Evolutionary conservation across 768 basidiomycete species (phyloP), one percentile per base, ranked within the genome.

Genomic region (Chalciporus chontae): DNA sequence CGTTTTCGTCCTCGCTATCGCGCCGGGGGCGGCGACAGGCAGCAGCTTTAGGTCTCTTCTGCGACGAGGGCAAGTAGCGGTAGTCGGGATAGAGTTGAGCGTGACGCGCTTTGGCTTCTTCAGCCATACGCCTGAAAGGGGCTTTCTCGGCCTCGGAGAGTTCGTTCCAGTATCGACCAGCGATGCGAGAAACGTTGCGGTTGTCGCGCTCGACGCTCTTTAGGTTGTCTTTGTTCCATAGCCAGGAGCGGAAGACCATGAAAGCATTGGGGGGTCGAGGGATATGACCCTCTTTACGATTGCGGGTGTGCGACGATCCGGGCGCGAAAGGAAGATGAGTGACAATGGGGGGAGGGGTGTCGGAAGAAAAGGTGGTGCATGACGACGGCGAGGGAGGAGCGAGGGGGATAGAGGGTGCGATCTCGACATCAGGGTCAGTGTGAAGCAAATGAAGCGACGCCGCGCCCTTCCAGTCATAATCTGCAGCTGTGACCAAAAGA

Each of bases 221-320:
- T 26, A 75, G 64, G 32, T 74, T 70, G 3, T 73, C 69, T 52
- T 77, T 76, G 45, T 72, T 68, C 70, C 87, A 77, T 39, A 85
- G 77, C 60, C 77, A 78, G 17, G 83, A 88, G 36, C 90, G 83
- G 64, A 80, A 92, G 52, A 91, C 72, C 69, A 92, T 90, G 74
- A 92, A 94, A 9, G 90, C 85, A 61, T 94, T 94, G 48, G 86
- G 77, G 2, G 91, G 91, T 13, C 90, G 83, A 27, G 82, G 83
- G 32, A 91, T 78, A 62, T 83, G 83, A 31, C 73, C 73, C 9
- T 61, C 68, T 60, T 64, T 68, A 60, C 67, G 69, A 55, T 69
- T 73, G 48, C 73, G 71, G 0, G 64, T 65, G 47, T 76, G 76
- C 8, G 76, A 71, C n/a, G 71, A 64, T 26, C 69, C 68, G 18